phyloP scores from a whole-genome alignment of 345 rosid genomes.

The Ailanthus altissimus region DNA sequence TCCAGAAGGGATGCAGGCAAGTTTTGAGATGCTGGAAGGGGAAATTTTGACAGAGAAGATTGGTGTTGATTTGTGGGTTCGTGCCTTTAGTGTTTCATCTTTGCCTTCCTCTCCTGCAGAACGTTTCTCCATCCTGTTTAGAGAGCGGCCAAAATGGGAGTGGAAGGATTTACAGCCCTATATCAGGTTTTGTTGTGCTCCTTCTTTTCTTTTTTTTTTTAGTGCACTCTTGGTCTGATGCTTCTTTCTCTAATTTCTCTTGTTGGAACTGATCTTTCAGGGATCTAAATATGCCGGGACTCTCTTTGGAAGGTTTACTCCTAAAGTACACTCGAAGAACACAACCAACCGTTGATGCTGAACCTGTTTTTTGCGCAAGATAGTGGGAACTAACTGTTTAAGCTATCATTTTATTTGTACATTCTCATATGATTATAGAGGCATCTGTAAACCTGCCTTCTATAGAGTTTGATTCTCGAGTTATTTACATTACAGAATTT shows the following conservation, averaged over 20 bases:
- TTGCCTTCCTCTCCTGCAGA: conserved; percentile 77
- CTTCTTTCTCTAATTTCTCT: conserved; percentile 1
- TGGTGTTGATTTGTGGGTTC: conserved; percentile 77
- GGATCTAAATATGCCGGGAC: conserved; percentile 82
- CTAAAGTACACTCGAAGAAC: conserved; percentile 81
- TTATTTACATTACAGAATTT: neutral
- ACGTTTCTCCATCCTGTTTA: conserved; percentile 67
- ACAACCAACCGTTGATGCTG: conserved; percentile 63
- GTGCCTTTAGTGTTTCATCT: conserved; percentile 59
- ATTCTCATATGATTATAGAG: conserved; percentile 2
- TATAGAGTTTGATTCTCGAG: neutral
- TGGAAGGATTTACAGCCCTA: conserved; percentile 89
- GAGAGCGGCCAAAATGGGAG: conserved; percentile 79
- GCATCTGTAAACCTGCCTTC: neutral
- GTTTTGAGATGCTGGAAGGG: conserved; percentile 80
- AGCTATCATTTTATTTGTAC: neutral
- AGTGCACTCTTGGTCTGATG: neutral
- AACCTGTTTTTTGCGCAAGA: conserved; percentile 78
- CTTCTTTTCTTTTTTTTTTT: neutral
- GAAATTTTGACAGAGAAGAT: conserved; percentile 83
- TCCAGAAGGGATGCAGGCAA: conserved; percentile 67
- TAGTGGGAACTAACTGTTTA: conserved; percentile 22
- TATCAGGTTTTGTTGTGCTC: conserved; percentile 51
- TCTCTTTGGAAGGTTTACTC: conserved; percentile 81
- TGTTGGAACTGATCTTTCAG: conserved; percentile 38